phyloP scores from a whole-genome alignment of 2,329 filamentous ascomycete genomes.

The Ophiostoma sp. region DNA sequence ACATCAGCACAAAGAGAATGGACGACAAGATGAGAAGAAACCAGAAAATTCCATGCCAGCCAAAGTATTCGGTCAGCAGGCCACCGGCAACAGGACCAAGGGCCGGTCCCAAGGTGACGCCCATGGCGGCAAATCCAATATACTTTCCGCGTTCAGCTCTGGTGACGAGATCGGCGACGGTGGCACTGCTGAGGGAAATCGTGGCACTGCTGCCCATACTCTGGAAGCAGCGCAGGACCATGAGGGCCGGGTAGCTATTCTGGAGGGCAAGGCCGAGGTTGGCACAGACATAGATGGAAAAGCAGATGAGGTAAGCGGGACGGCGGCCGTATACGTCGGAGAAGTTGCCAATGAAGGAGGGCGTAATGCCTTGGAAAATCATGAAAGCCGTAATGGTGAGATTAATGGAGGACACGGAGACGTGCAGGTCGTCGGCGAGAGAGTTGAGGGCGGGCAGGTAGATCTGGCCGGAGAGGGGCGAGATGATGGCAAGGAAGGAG shows the following conservation, averaged over 20 bases:
- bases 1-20: slow-evolving; percentile 40
- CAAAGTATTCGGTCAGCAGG: slow-evolving; percentile 50
- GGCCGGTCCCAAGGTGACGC: slow-evolving; percentile 44
- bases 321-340: slow-evolving; percentile 50
- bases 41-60: slow-evolving; percentile 60
- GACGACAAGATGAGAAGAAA: slow-evolving; percentile 48
- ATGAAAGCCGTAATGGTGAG: slow-evolving; percentile 51
- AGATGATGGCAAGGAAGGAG: slow-evolving; percentile 40
- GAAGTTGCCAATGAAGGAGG: slow-evolving; percentile 51
- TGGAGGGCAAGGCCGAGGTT: slow-evolving; percentile 50
- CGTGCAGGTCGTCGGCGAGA: slow-evolving; percentile 40
- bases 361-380: slow-evolving; percentile 57
- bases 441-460: slow-evolving; percentile 43
- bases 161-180: slow-evolving; percentile 60
- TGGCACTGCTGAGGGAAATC: slow-evolving; percentile 50
- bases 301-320: slow-evolving; percentile 45
- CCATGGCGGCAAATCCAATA: slow-evolving; percentile 48
- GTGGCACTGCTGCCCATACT: slow-evolving; percentile 55
- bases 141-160: slow-evolving; percentile 57
- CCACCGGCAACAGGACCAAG: slow-evolving; percentile 56
- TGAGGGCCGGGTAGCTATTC: slow-evolving; percentile 45
- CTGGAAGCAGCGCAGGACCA: slow-evolving; percentile 53
- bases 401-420: slow-evolving; percentile 42
- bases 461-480: slow-evolving; percentile 45
- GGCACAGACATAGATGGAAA: slow-evolving; percentile 48